Base-by-base conservation (phyloP, 305 asterid species). In the Solanum hybrid region DNA sequence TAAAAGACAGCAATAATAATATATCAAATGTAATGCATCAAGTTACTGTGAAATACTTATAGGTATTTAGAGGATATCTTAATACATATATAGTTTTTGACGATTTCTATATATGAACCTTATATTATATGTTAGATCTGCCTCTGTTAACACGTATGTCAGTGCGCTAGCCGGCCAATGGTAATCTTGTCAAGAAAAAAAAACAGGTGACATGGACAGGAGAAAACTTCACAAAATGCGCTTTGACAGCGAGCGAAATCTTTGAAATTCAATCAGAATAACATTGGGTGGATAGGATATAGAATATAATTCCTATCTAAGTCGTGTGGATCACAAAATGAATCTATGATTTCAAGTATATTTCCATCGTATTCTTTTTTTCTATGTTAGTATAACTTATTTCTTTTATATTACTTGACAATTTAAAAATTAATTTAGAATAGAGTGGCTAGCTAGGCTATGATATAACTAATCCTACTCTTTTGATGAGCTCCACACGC, bases 401-500 rank as follows among this genome's bases (percentile, higher is more conserved):
- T 79, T 78, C 31, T 36, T 36, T 5, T 13, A 51, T 51, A 2
- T 51, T 51, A 80, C 36, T 80, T 80, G 64, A 7, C 35, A 80
- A 88, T 77, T 88, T 24, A 32, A 26, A 40, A 38, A 40, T 36
- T 26, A 26, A 72, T 35, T 20, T 40, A n/a, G 10, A 88, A 87
- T 22, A 17, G 20, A 82, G 36, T 60, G 31, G 24, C 13, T 20
- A 20, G 24, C 13, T 12, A 20, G 29, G 51, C 76, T 71, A 89
- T 73, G 31, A 17, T 40, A 69, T 89, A 72, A 12, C 64, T 40
- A 42, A 80, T 80, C 85, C 75, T 80, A 88, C 81, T 82, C 56
- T 89, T 35, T 80, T 80, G 89, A 90, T 87, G 78, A 89, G 84
- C 56, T 87, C 90, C 93, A 90, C 92, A 89, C 93, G 92, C 89